Conservation (phyloP, 768 basidiomycete species). For the Leccinum imitatum region DNA sequence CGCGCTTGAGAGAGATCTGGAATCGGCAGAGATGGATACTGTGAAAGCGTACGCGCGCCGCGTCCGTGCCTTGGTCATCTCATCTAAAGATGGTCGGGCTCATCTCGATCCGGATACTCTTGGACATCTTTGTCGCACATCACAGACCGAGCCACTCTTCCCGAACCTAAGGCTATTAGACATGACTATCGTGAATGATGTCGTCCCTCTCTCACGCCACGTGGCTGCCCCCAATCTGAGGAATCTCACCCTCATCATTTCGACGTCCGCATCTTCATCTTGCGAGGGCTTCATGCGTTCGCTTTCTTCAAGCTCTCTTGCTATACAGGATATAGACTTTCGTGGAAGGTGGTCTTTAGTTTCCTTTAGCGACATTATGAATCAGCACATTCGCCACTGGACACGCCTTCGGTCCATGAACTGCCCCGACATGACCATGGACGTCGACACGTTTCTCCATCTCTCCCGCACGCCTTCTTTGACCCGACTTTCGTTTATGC, state of each 20-base stretch:
- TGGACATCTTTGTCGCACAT: neutral
- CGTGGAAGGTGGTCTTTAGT: no score
- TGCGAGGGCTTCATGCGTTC: neutral
- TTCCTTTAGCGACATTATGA: neutral
- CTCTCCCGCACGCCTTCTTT: neutral
- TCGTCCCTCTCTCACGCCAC: neutral
- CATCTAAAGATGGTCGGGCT: no score
- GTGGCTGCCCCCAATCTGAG: neutral
- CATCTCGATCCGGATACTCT: no score
- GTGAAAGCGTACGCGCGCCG: neutral
- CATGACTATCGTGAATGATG: neutral
- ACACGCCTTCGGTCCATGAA: neutral
- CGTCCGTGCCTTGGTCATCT: neutral
- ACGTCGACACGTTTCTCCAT: neutral
- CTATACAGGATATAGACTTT: neutral
- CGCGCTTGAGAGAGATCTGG: no score
- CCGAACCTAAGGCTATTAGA: neutral
- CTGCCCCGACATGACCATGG: neutral
- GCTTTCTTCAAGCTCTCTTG: neutral
- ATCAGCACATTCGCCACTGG: neutral
- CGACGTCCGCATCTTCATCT: neutral
- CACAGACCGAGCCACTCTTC: neutral
- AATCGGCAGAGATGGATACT: no score
- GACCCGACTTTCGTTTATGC: neutral
- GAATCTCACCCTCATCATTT: neutral